These are phyloP conservation scores for Teratosphaeria pseudoeucalypti DNA, from an alignment of 2,329 filamentous ascomycete genomes.

Conservation along the genomic window DNA sequence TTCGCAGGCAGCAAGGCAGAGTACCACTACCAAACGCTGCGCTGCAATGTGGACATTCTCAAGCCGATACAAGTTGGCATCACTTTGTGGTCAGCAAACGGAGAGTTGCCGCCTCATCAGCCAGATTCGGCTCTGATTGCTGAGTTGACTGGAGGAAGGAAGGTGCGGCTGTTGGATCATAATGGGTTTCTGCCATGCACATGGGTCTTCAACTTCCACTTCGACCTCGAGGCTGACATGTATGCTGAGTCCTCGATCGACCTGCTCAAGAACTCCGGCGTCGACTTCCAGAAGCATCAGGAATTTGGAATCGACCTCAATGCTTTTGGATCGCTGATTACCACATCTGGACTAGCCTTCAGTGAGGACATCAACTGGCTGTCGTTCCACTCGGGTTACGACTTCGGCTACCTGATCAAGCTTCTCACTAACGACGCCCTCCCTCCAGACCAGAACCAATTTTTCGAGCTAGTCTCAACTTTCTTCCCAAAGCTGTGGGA, in stretches of 20 bases:
- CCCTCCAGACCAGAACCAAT: constrained; percentile 81
- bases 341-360: constrained; percentile 83
- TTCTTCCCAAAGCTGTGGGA: constrained; percentile 94
- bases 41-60: constrained; percentile 92
- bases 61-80: constrained; percentile 97
- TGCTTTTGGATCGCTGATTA: constrained; percentile 80
- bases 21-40: constrained; percentile 96
- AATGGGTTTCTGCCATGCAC: constrained; percentile 54
- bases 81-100: constrained; percentile 82
- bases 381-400: constrained; percentile 94
- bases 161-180: not conserved
- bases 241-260: constrained; percentile 93
- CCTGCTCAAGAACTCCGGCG: constrained; percentile 80
- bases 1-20: constrained; percentile 85
- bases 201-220: constrained; percentile 99
- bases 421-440: constrained; percentile 73
- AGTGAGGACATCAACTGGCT: constrained; percentile 89
- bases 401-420: constrained; percentile 96
- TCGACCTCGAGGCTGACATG: constrained; percentile 92
- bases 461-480: constrained; percentile 76
- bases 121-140: constrained; percentile 41
- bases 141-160: constrained; percentile 20
- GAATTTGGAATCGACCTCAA: constrained; percentile 83
- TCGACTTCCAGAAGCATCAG: constrained; percentile 76
- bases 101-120: constrained; percentile 70